Percentiles rank a stretch among this genome's conserved stretches.
Evolutionary conservation across 257 asterid species (phyloP).

Genomic region (Avicennia marina): DNA sequence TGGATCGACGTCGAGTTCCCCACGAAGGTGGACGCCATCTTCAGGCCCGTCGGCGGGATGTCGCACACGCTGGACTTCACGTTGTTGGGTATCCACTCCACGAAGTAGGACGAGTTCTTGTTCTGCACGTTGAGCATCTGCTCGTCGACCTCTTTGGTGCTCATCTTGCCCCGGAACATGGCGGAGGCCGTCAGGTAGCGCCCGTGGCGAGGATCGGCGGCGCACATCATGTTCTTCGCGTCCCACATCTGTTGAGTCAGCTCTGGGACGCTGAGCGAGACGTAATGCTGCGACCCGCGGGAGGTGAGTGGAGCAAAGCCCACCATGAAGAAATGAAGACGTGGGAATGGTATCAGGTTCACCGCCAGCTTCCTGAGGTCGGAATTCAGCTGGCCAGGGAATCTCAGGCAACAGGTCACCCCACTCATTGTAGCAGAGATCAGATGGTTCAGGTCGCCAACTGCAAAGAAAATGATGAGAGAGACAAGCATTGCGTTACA

Average conservation of each 20-base stretch:
- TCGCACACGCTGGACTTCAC: conserved; percentile 69
- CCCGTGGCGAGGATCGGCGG: conserved; percentile 65
- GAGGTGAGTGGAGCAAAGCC: conserved; percentile 65
- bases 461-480: conserved; percentile 20
- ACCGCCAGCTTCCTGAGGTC: conserved; percentile 61
- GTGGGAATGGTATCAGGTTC: conserved; percentile 63
- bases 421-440: conserved; percentile 74
- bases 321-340: conserved; percentile 71
- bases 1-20: conserved; percentile 67
- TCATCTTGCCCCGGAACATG: conserved; percentile 70
- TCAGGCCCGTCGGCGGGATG: conserved; percentile 57
- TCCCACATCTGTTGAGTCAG: conserved; percentile 70
- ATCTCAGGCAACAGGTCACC: conserved; percentile 55
- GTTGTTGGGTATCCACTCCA: conserved; percentile 68
- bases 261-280: conserved; percentile 56
- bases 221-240: conserved; percentile 71
- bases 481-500: neutral
- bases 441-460: conserved; percentile 63
- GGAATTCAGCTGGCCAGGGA: conserved; percentile 64
- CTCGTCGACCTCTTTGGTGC: conserved; percentile 69
- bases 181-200: conserved; percentile 67
- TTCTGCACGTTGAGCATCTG: conserved; percentile 65
- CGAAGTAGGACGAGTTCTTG: conserved; percentile 66
- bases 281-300: conserved; percentile 53
- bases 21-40: conserved; percentile 51